Evolutionary conservation across 2,329 filamentous ascomycete species (phyloP).

Genomic region (Aspergillus quadricinctus): DNA sequence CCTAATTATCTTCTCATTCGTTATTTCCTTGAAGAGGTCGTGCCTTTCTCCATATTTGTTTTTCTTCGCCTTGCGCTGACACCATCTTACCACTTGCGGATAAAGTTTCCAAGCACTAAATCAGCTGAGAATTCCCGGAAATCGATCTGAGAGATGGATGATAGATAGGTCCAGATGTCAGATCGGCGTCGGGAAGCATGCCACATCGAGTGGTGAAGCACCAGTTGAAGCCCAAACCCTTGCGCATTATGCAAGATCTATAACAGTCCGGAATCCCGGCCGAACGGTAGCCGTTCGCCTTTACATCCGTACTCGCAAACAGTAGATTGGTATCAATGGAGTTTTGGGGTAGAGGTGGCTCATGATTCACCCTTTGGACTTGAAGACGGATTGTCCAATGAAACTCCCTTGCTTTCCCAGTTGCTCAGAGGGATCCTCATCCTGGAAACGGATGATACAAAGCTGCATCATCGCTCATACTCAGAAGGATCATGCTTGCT

Average conservation of each 20-base stretch:
- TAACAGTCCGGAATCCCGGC: not conserved
- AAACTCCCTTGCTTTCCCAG: not conserved
- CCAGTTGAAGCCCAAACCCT: slow-evolving; percentile 4
- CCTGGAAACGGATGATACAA: not conserved
- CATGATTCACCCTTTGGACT: not conserved
- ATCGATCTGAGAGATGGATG: not conserved
- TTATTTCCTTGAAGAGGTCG: not conserved
- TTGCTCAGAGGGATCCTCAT: not conserved
- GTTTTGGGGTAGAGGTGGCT: not conserved
- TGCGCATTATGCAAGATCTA: slow-evolving; percentile 11
- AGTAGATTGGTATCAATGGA: not conserved
- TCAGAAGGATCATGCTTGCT: not conserved
- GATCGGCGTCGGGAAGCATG: not conserved
- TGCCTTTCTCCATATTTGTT: slow-evolving; percentile 1
- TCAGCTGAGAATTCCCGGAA: not conserved
- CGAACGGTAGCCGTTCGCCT: not conserved
- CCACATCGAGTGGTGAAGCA: slow-evolving; percentile 3
- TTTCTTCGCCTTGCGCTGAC: not conserved
- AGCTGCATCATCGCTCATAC: not conserved
- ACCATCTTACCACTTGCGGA: slow-evolving; percentile 1
- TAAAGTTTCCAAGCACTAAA: not conserved
- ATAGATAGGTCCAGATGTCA: slow-evolving; percentile 5
- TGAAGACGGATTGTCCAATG: not conserved
- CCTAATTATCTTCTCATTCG: not conserved
- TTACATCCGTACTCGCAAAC: not conserved